These are phyloP conservation scores for Hypomyces rosellus DNA, from an alignment of 2,329 filamentous ascomycete species.

Conservation along the genomic window DNA sequence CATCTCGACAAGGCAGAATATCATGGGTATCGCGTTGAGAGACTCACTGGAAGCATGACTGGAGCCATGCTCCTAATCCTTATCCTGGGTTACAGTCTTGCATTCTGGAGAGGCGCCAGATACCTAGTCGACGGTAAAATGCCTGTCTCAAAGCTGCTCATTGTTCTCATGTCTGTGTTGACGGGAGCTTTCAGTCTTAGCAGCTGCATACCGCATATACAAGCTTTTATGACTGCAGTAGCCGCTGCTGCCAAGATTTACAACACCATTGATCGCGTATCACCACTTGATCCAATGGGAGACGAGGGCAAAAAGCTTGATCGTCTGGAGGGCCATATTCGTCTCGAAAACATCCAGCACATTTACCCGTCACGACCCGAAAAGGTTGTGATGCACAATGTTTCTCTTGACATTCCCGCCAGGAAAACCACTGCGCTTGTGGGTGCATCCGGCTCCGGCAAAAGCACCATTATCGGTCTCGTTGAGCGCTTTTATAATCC, in stretches of 20 bases:
- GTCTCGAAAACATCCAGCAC: constrained; percentile 77
- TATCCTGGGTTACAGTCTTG: constrained; percentile 51
- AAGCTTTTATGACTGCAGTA: constrained; percentile 69
- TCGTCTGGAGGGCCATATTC: constrained; percentile 69
- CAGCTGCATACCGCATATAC: constrained; percentile 68
- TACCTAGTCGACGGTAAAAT: constrained; percentile 60
- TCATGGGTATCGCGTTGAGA: constrained; percentile 44
- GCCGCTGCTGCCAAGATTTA: constrained; percentile 79
- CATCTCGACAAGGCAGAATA: constrained; percentile 67
- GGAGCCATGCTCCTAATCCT: no score
- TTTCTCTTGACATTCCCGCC: constrained; percentile 72
- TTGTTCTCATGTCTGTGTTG: constrained; percentile 73
- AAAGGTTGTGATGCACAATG: constrained; percentile 78
- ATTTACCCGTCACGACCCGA: constrained; percentile 95
- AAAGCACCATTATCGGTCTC: constrained; percentile 87
- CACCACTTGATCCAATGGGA: constrained; percentile 59
- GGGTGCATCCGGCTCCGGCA: constrained; percentile 88
- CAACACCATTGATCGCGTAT: constrained; percentile 73
- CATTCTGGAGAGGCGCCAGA: constrained; percentile 71
- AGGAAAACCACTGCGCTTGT: constrained; percentile 94
- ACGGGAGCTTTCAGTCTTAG: constrained; percentile 77
- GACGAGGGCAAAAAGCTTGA: constrained; percentile 64
- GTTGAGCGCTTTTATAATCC: constrained; percentile 93
- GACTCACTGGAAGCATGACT: no score
- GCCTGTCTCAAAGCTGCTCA: constrained; percentile 60